Conservation (phyloP, 2,329 filamentous ascomycete genomes). For the Ploettnerulaceae sp. region DNA sequence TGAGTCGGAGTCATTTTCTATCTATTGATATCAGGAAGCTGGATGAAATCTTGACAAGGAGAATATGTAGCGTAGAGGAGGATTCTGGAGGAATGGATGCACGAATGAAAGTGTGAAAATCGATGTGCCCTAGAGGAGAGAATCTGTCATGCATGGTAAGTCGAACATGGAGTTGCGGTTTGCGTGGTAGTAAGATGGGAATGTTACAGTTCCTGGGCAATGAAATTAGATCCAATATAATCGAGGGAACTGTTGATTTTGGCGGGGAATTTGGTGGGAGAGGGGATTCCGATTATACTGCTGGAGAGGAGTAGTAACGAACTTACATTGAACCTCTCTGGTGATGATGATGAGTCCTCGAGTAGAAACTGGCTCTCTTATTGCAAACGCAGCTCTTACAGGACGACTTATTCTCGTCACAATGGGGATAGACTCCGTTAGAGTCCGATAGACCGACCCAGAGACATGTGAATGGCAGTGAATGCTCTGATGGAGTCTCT, state of each 20-base stretch:
- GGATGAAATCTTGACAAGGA: not conserved
- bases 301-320: no score
- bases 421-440: not conserved
- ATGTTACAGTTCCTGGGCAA: not conserved
- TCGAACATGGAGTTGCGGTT: not conserved
- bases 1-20: no score
- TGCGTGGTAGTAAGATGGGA: not conserved
- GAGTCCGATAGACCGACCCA: no score
- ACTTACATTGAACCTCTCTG: no score
- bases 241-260: not conserved
- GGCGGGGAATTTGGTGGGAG: no score
- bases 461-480: no score
- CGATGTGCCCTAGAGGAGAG: not conserved
- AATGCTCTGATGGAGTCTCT: no score
- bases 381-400: not conserved
- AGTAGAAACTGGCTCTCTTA: not conserved
- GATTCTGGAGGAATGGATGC: not conserved
- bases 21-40: no score
- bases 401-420: not conserved
- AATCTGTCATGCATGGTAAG: not conserved
- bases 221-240: not conserved
- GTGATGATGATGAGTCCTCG: no score
- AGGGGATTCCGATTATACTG: no score
- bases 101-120: not conserved
- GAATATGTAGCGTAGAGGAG: not conserved